These are phyloP conservation scores for Gossypium arboreum DNA, from an alignment of 345 rosid genomes.

Conservation along the genomic window DNA sequence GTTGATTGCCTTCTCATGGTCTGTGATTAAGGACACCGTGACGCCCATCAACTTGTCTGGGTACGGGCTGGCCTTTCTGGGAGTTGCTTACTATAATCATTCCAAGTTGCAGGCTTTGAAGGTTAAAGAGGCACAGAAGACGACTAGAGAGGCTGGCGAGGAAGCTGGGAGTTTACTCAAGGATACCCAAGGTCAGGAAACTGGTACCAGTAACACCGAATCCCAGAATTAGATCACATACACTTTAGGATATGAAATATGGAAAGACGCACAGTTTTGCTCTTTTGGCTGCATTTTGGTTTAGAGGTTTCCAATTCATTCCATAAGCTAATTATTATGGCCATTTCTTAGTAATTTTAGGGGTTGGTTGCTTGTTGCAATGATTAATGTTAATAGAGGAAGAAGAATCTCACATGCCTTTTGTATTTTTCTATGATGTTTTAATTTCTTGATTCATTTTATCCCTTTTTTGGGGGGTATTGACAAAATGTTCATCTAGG, in stretches of 20 bases:
- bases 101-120: slow-evolving; percentile 87
- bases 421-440: slow-evolving; percentile 15
- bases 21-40: slow-evolving; percentile 89
- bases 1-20: slow-evolving; percentile 92
- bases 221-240: slow-evolving; percentile 39
- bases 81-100: slow-evolving; percentile 90
- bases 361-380: slow-evolving; percentile 19
- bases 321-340: slow-evolving; percentile 19
- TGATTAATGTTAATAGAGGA: slow-evolving; percentile 17
- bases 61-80: slow-evolving; percentile 82
- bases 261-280: not conserved
- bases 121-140: slow-evolving; percentile 86
- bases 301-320: slow-evolving; percentile 8
- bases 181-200: slow-evolving; percentile 58
- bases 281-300: slow-evolving; percentile 26
- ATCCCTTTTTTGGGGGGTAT: not conserved
- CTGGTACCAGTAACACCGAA: slow-evolving; percentile 44
- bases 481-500: slow-evolving; percentile 22
- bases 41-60: slow-evolving; percentile 81
- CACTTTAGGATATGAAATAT: too few species aligned
- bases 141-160: slow-evolving; percentile 56
- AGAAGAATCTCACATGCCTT: slow-evolving; percentile 30
- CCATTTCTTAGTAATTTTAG: slow-evolving; percentile 15
- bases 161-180: slow-evolving; percentile 80
- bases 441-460: not conserved